Percentiles rank a stretch among this genome's conserved stretches.
Evolutionary conservation across 768 basidiomycete species (phyloP).

Genomic region (Thelephora aurantiotincta): DNA sequence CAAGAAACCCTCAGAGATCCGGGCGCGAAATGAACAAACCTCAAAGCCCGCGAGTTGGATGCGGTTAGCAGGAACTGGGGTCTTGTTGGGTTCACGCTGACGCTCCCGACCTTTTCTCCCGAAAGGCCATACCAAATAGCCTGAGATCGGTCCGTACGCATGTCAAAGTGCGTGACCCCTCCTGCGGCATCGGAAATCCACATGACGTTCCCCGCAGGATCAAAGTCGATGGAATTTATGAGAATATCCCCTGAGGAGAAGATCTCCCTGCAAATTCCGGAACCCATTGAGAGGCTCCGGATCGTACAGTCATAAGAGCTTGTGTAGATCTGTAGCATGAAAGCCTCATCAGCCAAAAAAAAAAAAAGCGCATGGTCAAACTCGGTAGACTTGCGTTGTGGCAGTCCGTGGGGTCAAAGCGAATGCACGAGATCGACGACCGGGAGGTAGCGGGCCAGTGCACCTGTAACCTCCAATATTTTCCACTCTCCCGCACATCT

Average conservation of each 20-base stretch:
- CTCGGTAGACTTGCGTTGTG: conserved; percentile 39
- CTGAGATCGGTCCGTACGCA: conserved; percentile 44
- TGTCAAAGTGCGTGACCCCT: conserved; percentile 61
- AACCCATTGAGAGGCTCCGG: conserved; percentile 56
- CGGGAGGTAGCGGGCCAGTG: conserved; percentile 77
- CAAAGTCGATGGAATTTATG: conserved; percentile 58
- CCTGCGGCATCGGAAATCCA: conserved; percentile 72
- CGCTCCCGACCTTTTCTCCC: conserved; percentile 60
- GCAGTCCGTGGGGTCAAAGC: conserved; percentile 61
- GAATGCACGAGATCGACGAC: conserved; percentile 69
- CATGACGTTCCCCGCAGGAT: conserved; percentile 59
- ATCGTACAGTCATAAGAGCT: conserved; percentile 74
- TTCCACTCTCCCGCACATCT: conserved; percentile 45
- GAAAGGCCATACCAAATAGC: conserved; percentile 51
- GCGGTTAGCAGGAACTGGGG: conserved; percentile 58
- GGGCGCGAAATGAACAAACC: conserved; percentile 27
- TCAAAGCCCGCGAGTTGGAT: conserved; percentile 58
- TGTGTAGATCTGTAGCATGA: conserved; percentile 47
- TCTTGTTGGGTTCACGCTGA: conserved; percentile 65
- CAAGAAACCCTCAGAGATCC: not conserved
- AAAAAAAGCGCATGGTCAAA: not conserved
- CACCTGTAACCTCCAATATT: conserved; percentile 64
- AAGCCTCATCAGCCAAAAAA: not conserved
- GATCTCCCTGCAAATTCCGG: conserved; percentile 58
- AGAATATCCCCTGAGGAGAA: conserved; percentile 46